Evolutionary conservation across 2,329 filamentous ascomycete genomes (phyloP), one percentile per base, ranked within the genome.

Genomic region (Ophiosphaerella narmari): DNA sequence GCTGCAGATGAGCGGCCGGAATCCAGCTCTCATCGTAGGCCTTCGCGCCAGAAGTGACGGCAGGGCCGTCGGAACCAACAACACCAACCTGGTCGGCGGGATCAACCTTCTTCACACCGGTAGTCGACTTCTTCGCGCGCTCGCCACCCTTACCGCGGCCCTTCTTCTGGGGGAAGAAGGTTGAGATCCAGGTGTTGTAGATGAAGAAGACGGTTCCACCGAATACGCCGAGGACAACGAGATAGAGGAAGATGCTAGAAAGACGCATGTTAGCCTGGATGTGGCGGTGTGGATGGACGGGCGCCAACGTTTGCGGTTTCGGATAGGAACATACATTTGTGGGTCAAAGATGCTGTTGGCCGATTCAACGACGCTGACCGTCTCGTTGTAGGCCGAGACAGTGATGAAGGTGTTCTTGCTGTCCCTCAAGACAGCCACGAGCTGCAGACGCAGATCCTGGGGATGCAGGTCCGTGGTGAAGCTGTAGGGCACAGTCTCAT

Each of bases 111-210:
- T 89, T 90, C 63, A 75, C 74, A 71, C 86, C 85, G 68, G 81
- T 83, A 59, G 82, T 77, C 26, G 82, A 77, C 66, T 78, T 79
- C 74, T 84, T 85, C 50, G 82, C 78, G 57, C 86, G 85, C 80
- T 91, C 89, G 62, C 88, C 77, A 55, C 78, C 78, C 74, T 84
- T 84, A 63, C 79, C 81, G 49, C 79, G 73, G 55, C 80, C 79
- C 66, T 78, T 79, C 75, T 86, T 86, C 81, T 96, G 91, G 41
- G 94, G 93, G 82, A 97, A 96, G 72, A 99, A 89, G 12, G 91
- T 87, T 67, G 91, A 90, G 77, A 99, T 89, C 91, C 93, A 97
- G 68, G 93, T 96, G 80, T 88, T 94, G 85, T 99, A 99, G 78
- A 97, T 91, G 77, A 96, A 96, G 85, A 93, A 97, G 73, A 88